Base-by-base conservation (phyloP, 495 filamentous ascomycete genomes). In the Aspergillus carlsbadensis region DNA sequence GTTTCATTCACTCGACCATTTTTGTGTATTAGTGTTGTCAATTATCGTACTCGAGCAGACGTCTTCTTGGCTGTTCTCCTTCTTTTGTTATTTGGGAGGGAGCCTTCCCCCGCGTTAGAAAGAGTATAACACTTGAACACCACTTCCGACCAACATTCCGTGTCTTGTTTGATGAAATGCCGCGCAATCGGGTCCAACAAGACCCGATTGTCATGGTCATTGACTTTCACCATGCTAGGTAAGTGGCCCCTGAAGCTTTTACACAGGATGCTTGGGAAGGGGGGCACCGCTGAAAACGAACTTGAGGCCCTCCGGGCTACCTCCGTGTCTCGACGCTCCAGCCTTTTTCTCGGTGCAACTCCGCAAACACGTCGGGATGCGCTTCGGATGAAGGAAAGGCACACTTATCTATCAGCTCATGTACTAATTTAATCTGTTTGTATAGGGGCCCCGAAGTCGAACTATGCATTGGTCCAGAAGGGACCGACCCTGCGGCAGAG, bases 201-300 rank as follows among this genome's bases (percentile, higher is more conserved):
- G 71, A 67, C 62, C 79, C 79, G 33, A 76, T 97, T 70, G 89
- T 97, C 49, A 85, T 87, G 71, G 88, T 98, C 57, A 92, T 98
- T 59, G 92, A 91, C 71, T 98, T 98, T 70, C 93, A 98, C 78
- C 94, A 98, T 79, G 92, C 92, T 60, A 84, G 84, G 87, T 89
- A 61, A 68, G 78, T 72, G 8, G 22, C 35, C 47, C 14, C 10
- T 33, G 22, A 24, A 41, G 36, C 10, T 7, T 13, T 40, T 10
- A 26, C 33, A 36, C 13, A 2, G 18, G 36, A 7, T 14, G 17
- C 15, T 15, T 24, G 14, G 18, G 37, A 24, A 37, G 5, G 36
- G 5, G 36, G 18, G 36, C 10, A 24, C 35, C 8, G 35, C 35
- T 18, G 24, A 36, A 17, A 36, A 50, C 39, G 29, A 35, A 11